Percentiles rank a stretch among this genome's conserved stretches.
Evolutionary conservation across 2,329 filamentous ascomycete genomes (phyloP).

Genomic region (Paramyrothecium roridum): DNA sequence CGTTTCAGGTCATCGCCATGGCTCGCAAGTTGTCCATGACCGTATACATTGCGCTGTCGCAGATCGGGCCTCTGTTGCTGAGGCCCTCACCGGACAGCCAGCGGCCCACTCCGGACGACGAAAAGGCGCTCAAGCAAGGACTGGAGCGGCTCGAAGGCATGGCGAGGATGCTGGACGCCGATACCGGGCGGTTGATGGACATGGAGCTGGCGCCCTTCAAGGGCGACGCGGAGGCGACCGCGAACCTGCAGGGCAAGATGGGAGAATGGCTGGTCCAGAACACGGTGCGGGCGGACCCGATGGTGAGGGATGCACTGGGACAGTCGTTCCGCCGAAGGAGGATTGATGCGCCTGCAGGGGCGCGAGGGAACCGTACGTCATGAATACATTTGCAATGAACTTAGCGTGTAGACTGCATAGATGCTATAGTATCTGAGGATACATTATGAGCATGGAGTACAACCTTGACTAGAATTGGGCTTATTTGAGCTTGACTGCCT

Average conservation of each 20-base stretch:
- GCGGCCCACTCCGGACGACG: constrained; percentile 29
- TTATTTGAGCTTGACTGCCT: too few species aligned
- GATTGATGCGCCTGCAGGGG: constrained; percentile 59
- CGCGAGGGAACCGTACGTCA: constrained; percentile 41
- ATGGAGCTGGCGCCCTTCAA: constrained; percentile 80
- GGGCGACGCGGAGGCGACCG: constrained; percentile 63
- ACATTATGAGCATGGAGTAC: too few species aligned
- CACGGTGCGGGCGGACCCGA: constrained; percentile 73
- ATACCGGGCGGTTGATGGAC: constrained; percentile 67
- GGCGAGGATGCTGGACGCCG: constrained; percentile 60
- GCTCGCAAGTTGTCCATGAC: constrained; percentile 75
- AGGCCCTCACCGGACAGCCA: constrained; percentile 11
- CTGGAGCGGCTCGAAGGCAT: constrained; percentile 65
- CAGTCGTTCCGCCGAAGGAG: constrained; percentile 62
- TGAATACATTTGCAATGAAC: not conserved
- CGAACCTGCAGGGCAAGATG: constrained; percentile 62
- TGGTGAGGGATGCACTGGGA: constrained; percentile 77
- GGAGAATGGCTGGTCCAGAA: constrained; percentile 88
- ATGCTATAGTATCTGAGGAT: too few species aligned
- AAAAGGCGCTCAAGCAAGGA: constrained; percentile 55
- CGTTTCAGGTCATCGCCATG: constrained; percentile 79
- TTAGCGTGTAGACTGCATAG: too few species aligned
- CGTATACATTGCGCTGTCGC: constrained; percentile 77
- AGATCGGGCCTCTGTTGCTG: constrained; percentile 68
- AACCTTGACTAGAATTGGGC: too few species aligned